phyloP scores from a whole-genome alignment of 495 filamentous ascomycete genomes.

The Polyplosphaeria fusca region DNA sequence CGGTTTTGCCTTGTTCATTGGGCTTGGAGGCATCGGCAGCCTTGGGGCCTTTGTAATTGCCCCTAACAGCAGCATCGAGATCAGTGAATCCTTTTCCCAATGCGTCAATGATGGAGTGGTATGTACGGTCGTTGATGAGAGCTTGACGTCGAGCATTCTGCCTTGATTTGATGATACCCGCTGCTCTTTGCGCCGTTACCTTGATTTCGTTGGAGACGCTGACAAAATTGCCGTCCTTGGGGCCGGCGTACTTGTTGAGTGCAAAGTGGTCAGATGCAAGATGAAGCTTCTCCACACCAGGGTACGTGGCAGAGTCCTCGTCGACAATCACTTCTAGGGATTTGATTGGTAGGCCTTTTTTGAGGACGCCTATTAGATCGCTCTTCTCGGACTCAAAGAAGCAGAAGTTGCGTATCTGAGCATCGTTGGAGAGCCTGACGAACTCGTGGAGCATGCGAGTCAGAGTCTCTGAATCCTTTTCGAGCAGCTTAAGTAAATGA shows the following conservation, averaged over 20 bases:
- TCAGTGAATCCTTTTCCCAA: conserved; percentile 18
- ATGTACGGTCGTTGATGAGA: conserved; percentile 8
- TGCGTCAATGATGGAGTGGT: conserved; percentile 1
- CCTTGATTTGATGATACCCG: conserved; percentile 16
- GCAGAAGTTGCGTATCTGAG: conserved; percentile 16
- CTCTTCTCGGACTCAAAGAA: conserved; percentile 13
- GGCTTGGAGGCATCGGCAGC: background rate
- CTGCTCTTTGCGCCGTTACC: conserved; percentile 3
- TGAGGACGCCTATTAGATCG: background rate
- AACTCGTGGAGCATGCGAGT: conserved; percentile 7
- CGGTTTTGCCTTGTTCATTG: background rate
- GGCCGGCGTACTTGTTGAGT: conserved; percentile 14
- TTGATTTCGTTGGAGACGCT: conserved; percentile 15
- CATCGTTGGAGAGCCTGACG: background rate
- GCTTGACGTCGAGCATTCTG: conserved; percentile 10
- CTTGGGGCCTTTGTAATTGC: background rate
- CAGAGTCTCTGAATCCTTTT: conserved; percentile 6
- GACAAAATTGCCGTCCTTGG: conserved; percentile 15
- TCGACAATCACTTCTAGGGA: conserved; percentile 12
- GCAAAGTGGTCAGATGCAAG: conserved; percentile 14
- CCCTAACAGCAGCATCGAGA: background rate
- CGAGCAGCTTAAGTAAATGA: conserved; percentile 5
- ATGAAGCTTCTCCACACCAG: background rate
- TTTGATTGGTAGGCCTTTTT: background rate
- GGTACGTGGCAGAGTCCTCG: conserved; percentile 16